phyloP scores from a whole-genome alignment of 164 flowering plant species.

The Nymphaea colorata region DNA sequence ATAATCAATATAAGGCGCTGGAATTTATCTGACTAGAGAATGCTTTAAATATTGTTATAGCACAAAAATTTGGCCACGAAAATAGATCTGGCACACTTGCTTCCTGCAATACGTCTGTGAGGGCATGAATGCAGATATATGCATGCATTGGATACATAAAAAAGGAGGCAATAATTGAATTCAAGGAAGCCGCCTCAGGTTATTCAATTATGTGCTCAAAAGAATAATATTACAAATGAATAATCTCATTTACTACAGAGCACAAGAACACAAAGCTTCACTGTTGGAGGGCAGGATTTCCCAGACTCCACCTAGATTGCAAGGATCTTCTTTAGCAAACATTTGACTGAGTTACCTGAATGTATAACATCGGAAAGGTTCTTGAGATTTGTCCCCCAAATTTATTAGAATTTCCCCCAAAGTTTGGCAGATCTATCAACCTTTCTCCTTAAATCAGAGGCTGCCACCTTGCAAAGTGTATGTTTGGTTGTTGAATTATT shows the following conservation, averaged over 20 bases:
- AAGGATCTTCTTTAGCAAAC: not conserved
- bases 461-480: not conserved
- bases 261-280: not conserved
- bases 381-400: not conserved
- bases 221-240: not conserved
- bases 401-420: not conserved
- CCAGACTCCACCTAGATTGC: not conserved
- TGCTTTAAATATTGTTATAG: too few species aligned
- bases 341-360: not conserved
- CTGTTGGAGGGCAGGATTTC: not conserved
- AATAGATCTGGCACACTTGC: too few species aligned
- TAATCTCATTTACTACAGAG: not conserved
- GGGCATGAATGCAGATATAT: too few species aligned
- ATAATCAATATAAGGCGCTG: too few species aligned
- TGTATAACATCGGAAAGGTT: not conserved
- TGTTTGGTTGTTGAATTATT: not conserved
- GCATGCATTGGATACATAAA: too few species aligned
- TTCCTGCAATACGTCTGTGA: too few species aligned
- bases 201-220: too few species aligned
- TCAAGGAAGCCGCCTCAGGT: too few species aligned
- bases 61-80: too few species aligned
- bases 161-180: too few species aligned
- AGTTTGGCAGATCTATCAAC: not conserved
- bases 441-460: not conserved
- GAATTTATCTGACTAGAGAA: too few species aligned